Evolutionary conservation across 805 yeast species (phyloP).

Genomic region (Cephaloascus fragrans): DNA sequence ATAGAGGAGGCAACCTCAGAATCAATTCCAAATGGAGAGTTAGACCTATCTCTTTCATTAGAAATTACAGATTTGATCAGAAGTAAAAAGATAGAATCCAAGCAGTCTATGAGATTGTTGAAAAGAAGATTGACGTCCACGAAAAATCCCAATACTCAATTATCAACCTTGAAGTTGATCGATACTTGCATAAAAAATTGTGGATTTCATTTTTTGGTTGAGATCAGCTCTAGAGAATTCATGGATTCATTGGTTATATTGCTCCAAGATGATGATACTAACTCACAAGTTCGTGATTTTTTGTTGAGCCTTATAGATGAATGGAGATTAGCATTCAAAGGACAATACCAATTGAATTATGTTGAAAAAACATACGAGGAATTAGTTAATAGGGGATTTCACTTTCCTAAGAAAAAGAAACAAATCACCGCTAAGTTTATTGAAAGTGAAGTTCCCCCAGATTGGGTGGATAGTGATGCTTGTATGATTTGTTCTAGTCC

Average conservation of each 20-base stretch:
- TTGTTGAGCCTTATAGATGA: conserved; percentile 60
- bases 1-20: conserved; percentile 78
- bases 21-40: conserved; percentile 85
- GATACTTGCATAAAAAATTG: conserved; percentile 91
- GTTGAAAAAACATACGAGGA: conserved; percentile 53
- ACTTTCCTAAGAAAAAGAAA: conserved; percentile 48
- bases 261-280: conserved; percentile 14
- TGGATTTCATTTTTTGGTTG: conserved; percentile 75
- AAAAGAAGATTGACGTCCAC: conserved; percentile 60
- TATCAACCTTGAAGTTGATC: conserved; percentile 63
- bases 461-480: conserved; percentile 92
- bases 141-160: conserved; percentile 71
- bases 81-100: conserved; percentile 67
- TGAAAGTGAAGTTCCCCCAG: conserved; percentile 91
- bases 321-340: conserved; percentile 69
- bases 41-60: conserved; percentile 60
- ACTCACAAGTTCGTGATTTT: conserved; percentile 38
- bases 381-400: conserved; percentile 51
- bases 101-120: conserved; percentile 76
- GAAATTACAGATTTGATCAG: conserved; percentile 85
- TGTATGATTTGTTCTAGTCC: conserved; percentile 87
- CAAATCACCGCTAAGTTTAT: conserved; percentile 42
- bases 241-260: conserved; percentile 63
- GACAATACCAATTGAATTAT: conserved; percentile 54
- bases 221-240: conserved; percentile 76